phyloP scores from a whole-genome alignment of 2,329 filamentous ascomycete genomes.

The Talaromyces sp. region DNA sequence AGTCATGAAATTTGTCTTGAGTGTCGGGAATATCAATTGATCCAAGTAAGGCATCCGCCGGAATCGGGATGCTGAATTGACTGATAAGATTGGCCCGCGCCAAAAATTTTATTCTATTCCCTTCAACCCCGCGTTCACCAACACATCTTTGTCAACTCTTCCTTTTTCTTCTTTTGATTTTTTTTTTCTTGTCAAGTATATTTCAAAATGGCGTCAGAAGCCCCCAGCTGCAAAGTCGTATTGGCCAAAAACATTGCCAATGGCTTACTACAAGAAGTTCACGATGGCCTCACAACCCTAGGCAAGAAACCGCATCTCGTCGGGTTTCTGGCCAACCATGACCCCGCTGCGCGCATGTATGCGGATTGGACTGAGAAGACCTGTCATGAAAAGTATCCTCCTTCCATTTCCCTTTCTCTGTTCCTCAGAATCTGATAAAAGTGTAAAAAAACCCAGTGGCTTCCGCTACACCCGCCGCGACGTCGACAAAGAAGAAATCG shows the following conservation, averaged over 20 bases:
- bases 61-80: slow-evolving; percentile 4
- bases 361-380: slow-evolving; percentile 98
- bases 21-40: too few species aligned
- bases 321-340: slow-evolving; percentile 86
- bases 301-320: slow-evolving; percentile 72
- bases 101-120: slow-evolving; percentile 11
- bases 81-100: slow-evolving; percentile 11
- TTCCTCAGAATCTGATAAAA: too few species aligned
- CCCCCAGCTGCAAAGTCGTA: slow-evolving; percentile 72
- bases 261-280: slow-evolving; percentile 70
- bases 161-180: background rate
- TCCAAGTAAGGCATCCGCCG: background rate
- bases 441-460: too few species aligned
- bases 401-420: background rate
- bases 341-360: slow-evolving; percentile 87
- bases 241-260: slow-evolving; percentile 84
- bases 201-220: background rate
- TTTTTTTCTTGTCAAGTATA: background rate
- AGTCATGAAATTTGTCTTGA: too few species aligned
- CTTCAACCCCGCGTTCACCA: slow-evolving; percentile 7
- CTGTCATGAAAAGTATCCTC: slow-evolving; percentile 77
- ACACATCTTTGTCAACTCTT: too few species aligned
- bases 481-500: slow-evolving; percentile 80
- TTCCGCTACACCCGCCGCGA: slow-evolving; percentile 82
- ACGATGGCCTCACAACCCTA: slow-evolving; percentile 66